phyloP scores from a whole-genome alignment of 164 flowering plant genomes.

The Warburgia ugandensis region DNA sequence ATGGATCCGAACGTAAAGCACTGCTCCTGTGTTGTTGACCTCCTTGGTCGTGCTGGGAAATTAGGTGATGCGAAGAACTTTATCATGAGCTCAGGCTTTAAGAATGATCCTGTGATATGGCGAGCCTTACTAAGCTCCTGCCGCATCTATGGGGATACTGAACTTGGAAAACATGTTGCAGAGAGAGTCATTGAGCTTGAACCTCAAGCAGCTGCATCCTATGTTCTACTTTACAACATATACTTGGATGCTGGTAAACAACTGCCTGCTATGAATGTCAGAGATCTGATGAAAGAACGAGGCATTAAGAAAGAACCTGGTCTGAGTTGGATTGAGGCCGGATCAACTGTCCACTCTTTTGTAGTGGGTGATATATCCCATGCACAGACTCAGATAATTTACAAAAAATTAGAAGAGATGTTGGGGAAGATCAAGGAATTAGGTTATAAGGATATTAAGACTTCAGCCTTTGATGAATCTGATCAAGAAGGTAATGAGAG shows the following conservation, averaged over 20 bases:
- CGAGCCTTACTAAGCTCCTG: constrained; percentile 51
- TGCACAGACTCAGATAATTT: constrained; percentile 23
- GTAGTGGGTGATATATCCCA: constrained; percentile 39
- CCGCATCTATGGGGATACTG: constrained; percentile 31
- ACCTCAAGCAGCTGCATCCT: constrained; percentile 50
- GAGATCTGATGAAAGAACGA: constrained; percentile 39
- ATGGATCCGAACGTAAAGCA: constrained; percentile 40
- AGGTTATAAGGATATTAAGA: constrained; percentile 14
- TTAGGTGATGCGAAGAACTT: constrained; percentile 46
- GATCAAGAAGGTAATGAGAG: constrained; percentile 12
- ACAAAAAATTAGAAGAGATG: constrained; percentile 32
- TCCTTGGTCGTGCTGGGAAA: constrained; percentile 59
- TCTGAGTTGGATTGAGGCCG: constrained; percentile 51
- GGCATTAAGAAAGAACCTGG: constrained; percentile 63
- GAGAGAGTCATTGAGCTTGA: constrained; percentile 50
- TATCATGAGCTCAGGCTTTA: constrained; percentile 32
- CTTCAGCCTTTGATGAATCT: constrained; percentile 2
- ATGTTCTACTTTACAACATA: constrained; percentile 54
- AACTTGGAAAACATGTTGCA: constrained; percentile 33
- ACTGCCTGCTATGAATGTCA: constrained; percentile 23
- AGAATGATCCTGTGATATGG: constrained; percentile 49
- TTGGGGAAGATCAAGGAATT: constrained; percentile 24
- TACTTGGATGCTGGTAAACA: constrained; percentile 34
- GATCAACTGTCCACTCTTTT: constrained; percentile 38
- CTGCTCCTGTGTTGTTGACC: constrained; percentile 46